Evolutionary conservation across 2,329 filamentous ascomycete genomes (phyloP), one percentile per base, ranked within the genome.

Genomic region (Achaetomium macrosporum): DNA sequence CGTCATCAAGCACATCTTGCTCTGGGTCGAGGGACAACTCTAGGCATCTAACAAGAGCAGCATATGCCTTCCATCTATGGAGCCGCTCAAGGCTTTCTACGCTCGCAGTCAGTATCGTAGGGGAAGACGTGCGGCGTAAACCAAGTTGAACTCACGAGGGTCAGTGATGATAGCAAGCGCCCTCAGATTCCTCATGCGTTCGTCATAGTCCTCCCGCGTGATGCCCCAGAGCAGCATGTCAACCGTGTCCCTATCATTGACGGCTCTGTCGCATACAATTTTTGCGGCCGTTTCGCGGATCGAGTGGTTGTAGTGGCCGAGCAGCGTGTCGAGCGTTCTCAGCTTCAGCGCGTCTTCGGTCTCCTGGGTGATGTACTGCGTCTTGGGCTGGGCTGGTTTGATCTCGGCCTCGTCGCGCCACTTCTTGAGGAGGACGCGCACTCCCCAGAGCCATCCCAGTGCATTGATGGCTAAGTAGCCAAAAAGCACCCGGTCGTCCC

Each of bases 291-390:
- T 84, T 55, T 88, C 84, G 59, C 84, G 77, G 57, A 91, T 85
- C 17, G 85, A 79, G 63, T 81, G 84, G 67, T 84, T 92, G 55
- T 85, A 85, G 66, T 87, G 87, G 47, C 78, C 74, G 12, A 87
- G 72, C 4, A 91, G 76, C 58, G 82, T 85, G 47, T 83, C 74
- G 10, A 91, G 73, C 0, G 87, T 90, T 40, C 77, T 74, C 11
- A 83, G 64, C 53, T 83, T 79, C 40, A 90, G 73, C 2, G 85
- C 79, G 64, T 90, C 85, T 63, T 90, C 86, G 2, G 85, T 88
- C 20, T 86, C 82, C 66, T 90, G 84, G 13, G 83, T 87, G 58
- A 89, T 87, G 65, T 88, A 87, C 60, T 85, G 81, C 47, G 85
- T 81, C 65, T 85, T 84, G 35, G 82, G 82, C 55, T 83, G 79